phyloP scores from a whole-genome alignment of 208 protist species.

The Acanthamoeba polyphaga region DNA sequence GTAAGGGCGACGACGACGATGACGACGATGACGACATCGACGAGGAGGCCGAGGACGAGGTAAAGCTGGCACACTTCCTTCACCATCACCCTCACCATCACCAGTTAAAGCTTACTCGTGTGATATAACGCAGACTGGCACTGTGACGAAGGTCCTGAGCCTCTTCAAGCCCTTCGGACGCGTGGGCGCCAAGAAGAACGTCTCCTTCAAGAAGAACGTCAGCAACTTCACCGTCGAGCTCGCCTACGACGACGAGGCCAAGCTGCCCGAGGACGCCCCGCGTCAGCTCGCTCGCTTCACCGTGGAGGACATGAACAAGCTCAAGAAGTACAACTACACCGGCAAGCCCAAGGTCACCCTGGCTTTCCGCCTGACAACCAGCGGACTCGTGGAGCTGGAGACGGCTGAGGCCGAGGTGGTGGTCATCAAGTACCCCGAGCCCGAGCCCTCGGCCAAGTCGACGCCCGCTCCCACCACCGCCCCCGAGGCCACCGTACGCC shows the following conservation, averaged over 20 bases:
- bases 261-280: slow-evolving; percentile 9
- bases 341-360: slow-evolving; percentile 80
- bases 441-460: not conserved
- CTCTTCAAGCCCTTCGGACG: slow-evolving; percentile 53
- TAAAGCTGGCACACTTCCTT: not conserved
- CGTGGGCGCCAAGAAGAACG: slow-evolving; percentile 60
- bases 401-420: slow-evolving; percentile 81
- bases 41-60: not conserved
- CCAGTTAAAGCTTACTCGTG: not conserved
- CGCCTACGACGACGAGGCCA: not conserved
- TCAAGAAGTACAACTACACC: slow-evolving; percentile 66
- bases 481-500: not conserved
- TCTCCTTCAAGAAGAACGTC: slow-evolving; percentile 25
- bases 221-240: slow-evolving; percentile 67
- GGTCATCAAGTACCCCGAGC: slow-evolving; percentile 50
- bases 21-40: not conserved
- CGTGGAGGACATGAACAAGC: not conserved
- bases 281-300: slow-evolving; percentile 13
- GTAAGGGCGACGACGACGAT: not conserved
- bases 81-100: not conserved
- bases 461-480: not conserved
- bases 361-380: slow-evolving; percentile 74
- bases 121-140: not conserved
- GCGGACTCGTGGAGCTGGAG: slow-evolving; percentile 78
- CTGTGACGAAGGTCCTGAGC: slow-evolving; percentile 24